Percentiles rank a stretch among this genome's conserved stretches.
Evolutionary conservation across 192 early-diverging fungal genomes (phyloP).

Genomic region (Podila minutissima): DNA sequence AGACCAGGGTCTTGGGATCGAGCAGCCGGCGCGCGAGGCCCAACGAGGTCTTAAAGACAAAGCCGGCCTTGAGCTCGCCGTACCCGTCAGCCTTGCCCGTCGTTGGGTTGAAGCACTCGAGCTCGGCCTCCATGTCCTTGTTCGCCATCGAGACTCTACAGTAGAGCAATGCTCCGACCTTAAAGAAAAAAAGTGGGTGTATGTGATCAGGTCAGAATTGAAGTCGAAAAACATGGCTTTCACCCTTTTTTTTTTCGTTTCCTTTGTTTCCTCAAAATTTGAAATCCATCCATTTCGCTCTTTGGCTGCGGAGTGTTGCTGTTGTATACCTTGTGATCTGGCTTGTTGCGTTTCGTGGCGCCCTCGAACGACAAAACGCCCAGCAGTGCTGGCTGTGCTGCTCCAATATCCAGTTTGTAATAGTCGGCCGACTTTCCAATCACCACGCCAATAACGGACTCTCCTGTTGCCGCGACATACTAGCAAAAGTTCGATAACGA

Average conservation of each 20-base stretch:
- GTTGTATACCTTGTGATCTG: conserved; percentile 73
- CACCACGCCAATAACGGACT: conserved; percentile 90
- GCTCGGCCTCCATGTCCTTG: conserved; percentile 97
- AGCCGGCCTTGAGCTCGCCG: conserved; percentile 88
- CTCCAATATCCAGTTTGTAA: conserved; percentile 95
- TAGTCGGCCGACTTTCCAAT: conserved; percentile 72
- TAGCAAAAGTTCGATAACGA: conserved; percentile 33
- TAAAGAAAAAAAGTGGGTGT: neutral
- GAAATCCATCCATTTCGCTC: neutral
- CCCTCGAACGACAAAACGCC: conserved; percentile 91
- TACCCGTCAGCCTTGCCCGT: conserved; percentile 88
- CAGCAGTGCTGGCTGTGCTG: conserved; percentile 85
- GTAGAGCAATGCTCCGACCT: conserved; percentile 84
- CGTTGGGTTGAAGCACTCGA: conserved; percentile 88
- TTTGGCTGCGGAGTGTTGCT: no score
- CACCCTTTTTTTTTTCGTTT: neutral
- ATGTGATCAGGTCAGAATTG: neutral
- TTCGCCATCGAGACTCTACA: conserved; percentile 87
- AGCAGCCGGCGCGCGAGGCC: conserved; percentile 74
- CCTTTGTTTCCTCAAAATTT: neutral
- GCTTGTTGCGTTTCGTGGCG: conserved; percentile 90
- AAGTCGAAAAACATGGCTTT: neutral
- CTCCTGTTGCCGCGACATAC: conserved; percentile 89
- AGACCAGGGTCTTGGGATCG: conserved; percentile 74
- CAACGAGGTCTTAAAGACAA: conserved; percentile 84